Percentiles rank a stretch among this genome's conserved stretches.
These are phyloP conservation scores for Fusarium pseudoanthophilum DNA, from an alignment of 2,329 filamentous ascomycete species.

Conservation along the genomic window DNA sequence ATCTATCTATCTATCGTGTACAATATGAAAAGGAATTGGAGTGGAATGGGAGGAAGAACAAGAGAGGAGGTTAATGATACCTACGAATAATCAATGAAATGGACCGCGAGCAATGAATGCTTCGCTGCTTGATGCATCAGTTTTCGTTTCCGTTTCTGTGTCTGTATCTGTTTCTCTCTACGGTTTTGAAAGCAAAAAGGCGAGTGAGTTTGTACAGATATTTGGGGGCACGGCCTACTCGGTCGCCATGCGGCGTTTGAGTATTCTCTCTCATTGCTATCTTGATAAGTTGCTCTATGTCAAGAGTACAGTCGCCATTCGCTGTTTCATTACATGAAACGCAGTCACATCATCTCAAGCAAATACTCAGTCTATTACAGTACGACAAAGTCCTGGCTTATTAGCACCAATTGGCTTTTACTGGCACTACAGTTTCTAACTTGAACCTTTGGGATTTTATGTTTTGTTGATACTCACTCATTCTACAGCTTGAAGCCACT, in stretches of 20 bases:
- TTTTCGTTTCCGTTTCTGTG: background rate
- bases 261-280: background rate
- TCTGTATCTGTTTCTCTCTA: background rate
- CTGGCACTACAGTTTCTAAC: background rate
- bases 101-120: conserved; percentile 2
- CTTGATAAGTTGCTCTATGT: background rate
- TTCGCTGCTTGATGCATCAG: background rate
- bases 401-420: background rate
- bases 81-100: conserved; percentile 22
- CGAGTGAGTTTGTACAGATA: background rate
- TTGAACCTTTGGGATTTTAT: too few species aligned
- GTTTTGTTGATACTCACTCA: background rate
- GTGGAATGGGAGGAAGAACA: background rate
- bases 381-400: background rate
- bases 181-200: background rate
- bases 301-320: background rate
- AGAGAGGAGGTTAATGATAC: conserved; percentile 24
- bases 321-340: background rate
- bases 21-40: background rate
- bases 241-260: background rate
- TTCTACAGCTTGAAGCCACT: background rate
- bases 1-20: background rate
- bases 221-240: background rate
- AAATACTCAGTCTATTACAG: background rate
- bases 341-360: background rate